These are phyloP conservation scores for Dalechampia spathulata DNA, from an alignment of 441 rosid genomes.

Conservation along the genomic window DNA sequence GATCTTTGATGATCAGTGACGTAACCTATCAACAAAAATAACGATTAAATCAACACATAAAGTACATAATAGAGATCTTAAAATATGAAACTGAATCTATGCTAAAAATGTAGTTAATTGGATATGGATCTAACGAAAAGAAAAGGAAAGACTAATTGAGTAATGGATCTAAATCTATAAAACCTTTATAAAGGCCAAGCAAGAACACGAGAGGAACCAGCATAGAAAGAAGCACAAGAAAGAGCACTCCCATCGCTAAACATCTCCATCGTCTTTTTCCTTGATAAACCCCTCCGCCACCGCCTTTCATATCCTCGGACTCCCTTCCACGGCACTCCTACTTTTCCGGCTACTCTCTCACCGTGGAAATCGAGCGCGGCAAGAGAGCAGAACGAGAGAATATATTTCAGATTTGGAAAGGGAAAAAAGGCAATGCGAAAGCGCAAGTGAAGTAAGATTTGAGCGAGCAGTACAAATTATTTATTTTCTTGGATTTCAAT, in stretches of 20 bases:
- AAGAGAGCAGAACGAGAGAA: too few relatives aligned
- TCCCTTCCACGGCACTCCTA: not conserved
- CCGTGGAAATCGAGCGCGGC: too few relatives aligned
- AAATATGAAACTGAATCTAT: not conserved
- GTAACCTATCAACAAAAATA: slow-evolving; percentile 26
- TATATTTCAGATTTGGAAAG: too few relatives aligned
- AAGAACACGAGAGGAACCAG: slow-evolving; percentile 90
- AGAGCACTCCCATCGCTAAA: slow-evolving; percentile 61
- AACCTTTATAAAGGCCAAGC: slow-evolving; percentile 67
- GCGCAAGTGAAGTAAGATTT: too few relatives aligned
- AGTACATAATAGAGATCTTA: slow-evolving; percentile 17
- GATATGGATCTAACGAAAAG: slow-evolving; percentile 6
- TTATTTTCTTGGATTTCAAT: too few relatives aligned
- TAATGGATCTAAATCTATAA: too few relatives aligned
- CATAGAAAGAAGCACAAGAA: slow-evolving; percentile 89
- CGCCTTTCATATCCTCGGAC: not conserved
- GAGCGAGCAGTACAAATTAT: too few relatives aligned
- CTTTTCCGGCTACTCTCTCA: too few relatives aligned
- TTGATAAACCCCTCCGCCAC: slow-evolving; percentile 20
- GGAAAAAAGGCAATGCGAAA: too few relatives aligned
- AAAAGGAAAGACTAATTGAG: slow-evolving; percentile 7
- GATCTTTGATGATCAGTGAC: slow-evolving; percentile 30
- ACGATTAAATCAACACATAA: not conserved
- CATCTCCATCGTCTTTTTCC: slow-evolving; percentile 67
- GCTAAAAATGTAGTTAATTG: not conserved